Base-by-base conservation (phyloP, 371 early-diverging fungal genomes). In the Capillidium heterosporum region DNA sequence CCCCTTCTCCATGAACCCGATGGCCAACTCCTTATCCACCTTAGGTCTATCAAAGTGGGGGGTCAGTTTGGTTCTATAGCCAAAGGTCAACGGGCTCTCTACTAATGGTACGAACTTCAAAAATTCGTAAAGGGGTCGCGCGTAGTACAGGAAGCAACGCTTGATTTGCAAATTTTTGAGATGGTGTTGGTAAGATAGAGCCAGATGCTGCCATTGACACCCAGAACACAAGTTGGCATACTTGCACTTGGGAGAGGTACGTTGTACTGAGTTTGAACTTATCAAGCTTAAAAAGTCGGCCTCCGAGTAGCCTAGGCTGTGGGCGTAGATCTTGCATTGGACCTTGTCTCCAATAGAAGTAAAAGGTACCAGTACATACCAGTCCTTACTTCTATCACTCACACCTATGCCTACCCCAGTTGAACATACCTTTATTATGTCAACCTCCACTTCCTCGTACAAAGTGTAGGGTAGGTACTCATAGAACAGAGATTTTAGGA, bases 1-100 rank as follows among this genome's bases (percentile, higher is more conserved):
- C 24, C 79, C 80, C 24, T 68, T 60, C 43, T 70, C 59, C 51
- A 65, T 59, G 60, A 78, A 82, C 27, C 82, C 82, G 32, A 82
- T 72, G 1, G 67, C 67, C 13, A 68, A 64, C 29, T 61, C 60
- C 0, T 39, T 17, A 7, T 32, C 49, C 19, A 66, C 65, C 52
- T 62, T 60, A 31, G 49, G 58, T 3, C 57, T 63, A 39, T 76
- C 72, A 61, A 75, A 75, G 57, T 82, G 82, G 40, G 80, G 80
- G 0, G 80, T 75, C 35, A 82, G 65, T 63, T 82, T 82, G 17
- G 74, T 80, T 46, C 82, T 70, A 58, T 76, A 78, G 1, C 71
- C 69, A 40, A 68, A 69, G 28, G 67, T 63, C 42, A 68, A 43
- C 4, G 82, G 79, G 1, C 76, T 74, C 47, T 63, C 32, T 10